Base-by-base conservation (phyloP, 176 grass and related monocot genomes). In the Hordeum marinum region DNA sequence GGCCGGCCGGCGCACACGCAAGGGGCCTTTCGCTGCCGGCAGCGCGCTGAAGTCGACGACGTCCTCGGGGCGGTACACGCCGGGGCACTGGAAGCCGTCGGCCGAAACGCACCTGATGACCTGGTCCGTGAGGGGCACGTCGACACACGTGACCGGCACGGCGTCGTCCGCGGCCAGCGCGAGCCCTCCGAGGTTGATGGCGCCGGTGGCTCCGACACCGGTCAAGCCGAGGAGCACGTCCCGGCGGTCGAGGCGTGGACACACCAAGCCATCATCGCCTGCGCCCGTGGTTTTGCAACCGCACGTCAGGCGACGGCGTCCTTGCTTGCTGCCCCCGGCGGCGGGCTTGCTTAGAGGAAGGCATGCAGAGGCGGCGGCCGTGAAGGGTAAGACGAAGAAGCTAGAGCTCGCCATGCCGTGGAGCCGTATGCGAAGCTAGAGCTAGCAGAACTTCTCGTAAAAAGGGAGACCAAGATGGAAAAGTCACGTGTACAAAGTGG, bases 11-110 rank as follows among this genome's bases (percentile, higher is more conserved):
- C 70, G 70, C 12, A 73, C 70, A 0, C 41, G 70, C 70, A 46
- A 14, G 12, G 70, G 70, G 0, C 13, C 70, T 0, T 25, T 73
- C 8, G 23, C 3, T 0, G 11, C 23, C 1, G 41, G 70, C 40
- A 73, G 70, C 41, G 70, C 23, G n/a, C 23, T 27, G 70, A 73
- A 73, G 41, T 73, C 70, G 40, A 73, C 41, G 70, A 73, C 70
- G 41, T 73, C 70, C 70, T 46, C 70, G 13, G 70, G 70, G 23
- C 40, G 70, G 70, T 46, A 73, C 41, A 17, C 6, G n/a, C 70
- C 41, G 24, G 70, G 70, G 41, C 41, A 73, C 7, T 73, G 23
- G 70, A 73, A 73, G 41, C 70, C 70, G 70, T 73, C 70, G 23
- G 70, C 70, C 0, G 70, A 73, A 2, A 73, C 41, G 70, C 70